Base-by-base conservation (phyloP, 768 basidiomycete species). In the Ramaria sp. region DNA sequence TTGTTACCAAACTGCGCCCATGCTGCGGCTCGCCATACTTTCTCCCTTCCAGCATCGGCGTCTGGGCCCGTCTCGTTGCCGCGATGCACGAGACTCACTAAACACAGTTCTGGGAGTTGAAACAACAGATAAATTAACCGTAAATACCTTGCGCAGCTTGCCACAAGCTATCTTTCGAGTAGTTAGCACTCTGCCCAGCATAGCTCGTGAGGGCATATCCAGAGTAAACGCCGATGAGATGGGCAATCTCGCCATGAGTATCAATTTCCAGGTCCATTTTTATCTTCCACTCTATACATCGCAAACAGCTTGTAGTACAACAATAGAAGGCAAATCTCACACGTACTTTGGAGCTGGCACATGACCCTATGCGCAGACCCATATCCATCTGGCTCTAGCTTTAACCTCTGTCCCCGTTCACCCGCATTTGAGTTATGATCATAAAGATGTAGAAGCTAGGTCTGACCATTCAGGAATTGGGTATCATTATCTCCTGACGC, bases 1-100 rank as follows among this genome's bases (percentile, higher is more conserved):
- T 70, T 69, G 50, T 85, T 75, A 25, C 70, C 71, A 2, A 88
- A 72, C 61, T 87, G 85, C 10, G 85, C 85, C 84, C 85, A 88
- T 7, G 69, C 66, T 4, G 83, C 85, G 3, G 85, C 83, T 52
- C 85, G 74, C 85, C 84, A 86, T 34, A 77, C 76, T 62, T 88
- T 88, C 68, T 83, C 85, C 85, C 85, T 88, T 5, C 85, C 85
- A 1, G 83, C 67, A 64, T 87, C 80, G 2, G 76, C 84, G 62
- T 88, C 85, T 12, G 80, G 76, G 0, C 82, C 84, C 0, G 78
- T 85, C 5, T 85, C 85, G 52, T 81, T 78, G 3, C 85, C 85
- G 55, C 85, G 74, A 59, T 84, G 79, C 24, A 75, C 69, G 37
- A 88, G 65, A 62, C 78, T 82, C 18, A 65, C 73, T 41, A 16